A percentile compares a stretch with the other conserved stretches of the same genome.
phyloP scores from a whole-genome alignment of 148 eudicot genomes.

The Rhododendron ferrugineum region DNA sequence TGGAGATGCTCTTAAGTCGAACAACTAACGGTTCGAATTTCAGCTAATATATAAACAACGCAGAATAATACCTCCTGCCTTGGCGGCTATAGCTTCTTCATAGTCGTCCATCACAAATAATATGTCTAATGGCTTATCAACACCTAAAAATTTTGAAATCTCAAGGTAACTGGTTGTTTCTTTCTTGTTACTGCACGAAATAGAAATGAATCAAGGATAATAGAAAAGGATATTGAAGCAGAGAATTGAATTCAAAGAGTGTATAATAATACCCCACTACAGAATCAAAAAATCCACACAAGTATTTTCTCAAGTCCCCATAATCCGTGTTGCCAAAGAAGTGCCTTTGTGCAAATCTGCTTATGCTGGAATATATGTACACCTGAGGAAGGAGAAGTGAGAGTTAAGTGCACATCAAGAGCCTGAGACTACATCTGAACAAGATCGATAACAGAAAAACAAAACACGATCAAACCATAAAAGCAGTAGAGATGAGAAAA shows the following conservation, averaged over 20 bases:
- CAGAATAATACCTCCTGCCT: slow-evolving; percentile 60
- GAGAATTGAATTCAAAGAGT: not conserved
- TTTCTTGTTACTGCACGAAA: slow-evolving; percentile 54
- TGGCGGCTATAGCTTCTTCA: slow-evolving; percentile 87
- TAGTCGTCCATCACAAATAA: slow-evolving; percentile 74
- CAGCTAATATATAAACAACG: not conserved
- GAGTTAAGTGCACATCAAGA: not conserved
- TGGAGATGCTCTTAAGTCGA: too few species aligned
- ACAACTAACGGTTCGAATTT: not conserved
- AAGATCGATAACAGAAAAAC: too few species aligned
- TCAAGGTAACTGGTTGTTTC: slow-evolving; percentile 69
- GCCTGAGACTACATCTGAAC: too few species aligned
- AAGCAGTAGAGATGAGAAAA: too few species aligned
- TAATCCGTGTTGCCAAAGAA: slow-evolving; percentile 21
- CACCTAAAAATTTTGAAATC: slow-evolving; percentile 64
- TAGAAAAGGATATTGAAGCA: slow-evolving; percentile 5
- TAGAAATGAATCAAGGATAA: not conserved
- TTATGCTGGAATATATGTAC: slow-evolving; percentile 90
- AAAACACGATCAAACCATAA: too few species aligned
- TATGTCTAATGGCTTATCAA: slow-evolving; percentile 65
- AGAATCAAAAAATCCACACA: slow-evolving; percentile 79
- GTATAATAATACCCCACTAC: slow-evolving; percentile 54
- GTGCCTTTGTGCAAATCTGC: slow-evolving; percentile 74
- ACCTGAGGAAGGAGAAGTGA: slow-evolving; percentile 38
- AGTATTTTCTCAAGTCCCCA: slow-evolving; percentile 76